phyloP scores from a whole-genome alignment of 306 rosid species.

The Prunus davidiana region DNA sequence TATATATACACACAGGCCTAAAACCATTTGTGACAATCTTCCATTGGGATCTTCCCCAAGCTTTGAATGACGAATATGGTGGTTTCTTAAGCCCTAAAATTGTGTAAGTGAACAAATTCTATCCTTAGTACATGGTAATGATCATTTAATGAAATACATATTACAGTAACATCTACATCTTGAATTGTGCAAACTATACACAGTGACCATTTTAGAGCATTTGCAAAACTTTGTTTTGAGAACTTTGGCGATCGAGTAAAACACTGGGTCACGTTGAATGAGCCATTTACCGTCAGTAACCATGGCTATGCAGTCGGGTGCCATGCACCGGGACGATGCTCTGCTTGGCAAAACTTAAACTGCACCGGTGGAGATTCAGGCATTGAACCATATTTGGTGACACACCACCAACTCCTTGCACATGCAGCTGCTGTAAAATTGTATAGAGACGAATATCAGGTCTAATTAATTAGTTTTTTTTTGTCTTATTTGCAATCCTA shows the following conservation, averaged over 20 bases:
- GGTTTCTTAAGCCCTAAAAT: too few relatives aligned
- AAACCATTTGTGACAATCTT: too few relatives aligned
- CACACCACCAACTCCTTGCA: conserved; percentile 55
- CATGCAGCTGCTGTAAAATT: conserved; percentile 2
- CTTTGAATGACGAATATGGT: too few relatives aligned
- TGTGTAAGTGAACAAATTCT: too few relatives aligned
- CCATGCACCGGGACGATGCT: too few relatives aligned
- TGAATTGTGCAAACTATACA: conserved; percentile 1
- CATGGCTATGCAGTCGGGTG: too few relatives aligned
- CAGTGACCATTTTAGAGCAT: conserved; percentile 32
- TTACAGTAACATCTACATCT: too few relatives aligned
- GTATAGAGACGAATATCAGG: conserved; percentile 37
- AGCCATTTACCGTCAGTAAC: conserved; percentile 15
- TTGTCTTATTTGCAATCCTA: too few relatives aligned
- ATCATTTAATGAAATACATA: too few relatives aligned
- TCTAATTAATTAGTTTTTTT: neutral
- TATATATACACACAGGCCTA: too few relatives aligned
- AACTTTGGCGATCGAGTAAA: conserved; percentile 44
- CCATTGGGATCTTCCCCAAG: too few relatives aligned
- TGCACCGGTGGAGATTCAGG: conserved; percentile 65
- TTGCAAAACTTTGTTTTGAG: conserved; percentile 33
- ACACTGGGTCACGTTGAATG: conserved; percentile 48
- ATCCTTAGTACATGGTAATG: too few relatives aligned
- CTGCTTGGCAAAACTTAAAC: conserved; percentile 5
- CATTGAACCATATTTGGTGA: conserved; percentile 60